Evolutionary conservation across 306 rosid species (phyloP), one percentile per base, ranked within the genome.

Genomic region (Lathyrus oleraceus): DNA sequence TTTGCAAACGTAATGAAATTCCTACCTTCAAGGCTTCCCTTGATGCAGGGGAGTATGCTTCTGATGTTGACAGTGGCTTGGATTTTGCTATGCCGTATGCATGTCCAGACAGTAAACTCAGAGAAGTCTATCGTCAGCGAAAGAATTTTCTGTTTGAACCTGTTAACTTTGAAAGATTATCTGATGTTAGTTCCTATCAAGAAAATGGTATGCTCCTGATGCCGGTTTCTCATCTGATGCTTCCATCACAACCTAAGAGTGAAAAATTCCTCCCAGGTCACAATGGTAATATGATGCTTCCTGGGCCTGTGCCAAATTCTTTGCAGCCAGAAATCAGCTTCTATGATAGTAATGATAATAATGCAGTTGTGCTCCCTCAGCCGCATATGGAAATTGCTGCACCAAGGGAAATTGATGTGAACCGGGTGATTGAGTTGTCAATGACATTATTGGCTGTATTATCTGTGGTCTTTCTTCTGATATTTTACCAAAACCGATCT

Each of bases 61-160:
- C 74, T 74, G 63, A 28, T 57, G 63, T 57, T 28, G 85, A 80
- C 19, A 51, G 40, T 72, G 84, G 66, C 68, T 64, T 78, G 69
- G 87, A 83, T 65, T 84, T 78, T 76, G 76, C 77, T 19, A 76
- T 80, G 83, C 95, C 96, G 10, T 78, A 84, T 72, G 66, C 86
- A 43, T 92, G 96, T 72, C 86, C 76, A 23, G 86, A 91, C n/a
- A 81, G 73, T 79, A 64, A 40, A 69, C 66, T 57, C 39, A 57
- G 39, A 28, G 40, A 71, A 40, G 76, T 88, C 71, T 79, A 76
- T 25, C 89, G 88, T 65, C 75, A 67, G 56, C 65, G 77, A 60
- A 80, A 69, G 74, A 86, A 76, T 61, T 36, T 64, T 27, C 67
- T 80, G 39, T 76, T 83, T 5, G 86, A 83, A 78, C 78, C 82